Evolutionary conservation across 495 filamentous ascomycete species (phyloP), one percentile per base, ranked within the genome.

Genomic region (Tricharina praecox): DNA sequence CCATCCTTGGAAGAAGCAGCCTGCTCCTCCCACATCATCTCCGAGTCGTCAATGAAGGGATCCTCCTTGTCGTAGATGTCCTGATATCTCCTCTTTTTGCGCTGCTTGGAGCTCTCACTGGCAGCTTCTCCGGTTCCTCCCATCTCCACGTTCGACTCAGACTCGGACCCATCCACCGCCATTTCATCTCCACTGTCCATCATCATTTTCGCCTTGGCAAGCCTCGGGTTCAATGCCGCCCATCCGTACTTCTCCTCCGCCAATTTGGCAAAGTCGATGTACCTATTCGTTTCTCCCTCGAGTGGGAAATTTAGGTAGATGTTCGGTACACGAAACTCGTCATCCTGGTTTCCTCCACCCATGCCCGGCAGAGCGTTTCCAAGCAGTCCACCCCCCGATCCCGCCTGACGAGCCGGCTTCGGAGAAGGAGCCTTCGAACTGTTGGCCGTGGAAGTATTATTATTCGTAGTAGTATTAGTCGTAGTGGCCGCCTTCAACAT

Each of bases 11-110:
- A 88, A 18, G 86, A 85, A 15, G 86, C 84, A 18, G 90, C 88
- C 61, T 88, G 82, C 63, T 93, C 84, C 65, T 96, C 85, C 85
- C 87, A 97, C 5, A 88, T 73, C 66, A 94, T 58, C 59, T 97
- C 90, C 11, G 84, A 88, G 63, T 97, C 90, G 60, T 97, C 90
- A 47, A 97, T 88, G 61, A 97, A 97, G 26, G 86, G 88, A 58
- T 97, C 90, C 45, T 90, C 84, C 52, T 85, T 85, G 64, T 95
- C 86, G 57, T 97, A 97, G 50, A 93, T 82, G 55, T 97, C 90
- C 51, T 87, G 79, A 66, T 90, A 93, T 66, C 78, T 82, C 36
- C 92, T 69, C 63, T 82, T 79, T 62, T 75, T 75, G 44, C 70
- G 66, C 21, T 68, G 68, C 56, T 80, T 81, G 55, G 77, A 81